Evolutionary conservation across 2,329 filamentous ascomycete species (phyloP).

Genomic region (Zymoseptoria crescenta): DNA sequence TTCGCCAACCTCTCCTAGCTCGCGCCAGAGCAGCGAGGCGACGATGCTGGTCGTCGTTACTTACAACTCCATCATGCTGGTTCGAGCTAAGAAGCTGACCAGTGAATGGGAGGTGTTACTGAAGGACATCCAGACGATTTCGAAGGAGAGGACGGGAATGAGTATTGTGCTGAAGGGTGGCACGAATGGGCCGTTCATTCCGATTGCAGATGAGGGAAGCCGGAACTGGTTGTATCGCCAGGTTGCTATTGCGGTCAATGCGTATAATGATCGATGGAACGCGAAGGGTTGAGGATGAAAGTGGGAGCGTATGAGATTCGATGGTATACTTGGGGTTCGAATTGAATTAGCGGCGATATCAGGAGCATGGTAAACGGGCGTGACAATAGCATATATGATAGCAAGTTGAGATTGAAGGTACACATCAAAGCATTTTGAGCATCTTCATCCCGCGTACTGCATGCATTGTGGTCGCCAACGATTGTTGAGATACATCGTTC

Average conservation of each 20-base stretch:
- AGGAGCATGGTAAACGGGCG: neutral
- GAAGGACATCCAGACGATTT: slow-evolving; percentile 94
- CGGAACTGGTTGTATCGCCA: slow-evolving; percentile 61
- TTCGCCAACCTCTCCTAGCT: slow-evolving; percentile 3
- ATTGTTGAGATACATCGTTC: too few relatives aligned
- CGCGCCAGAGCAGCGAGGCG: slow-evolving; percentile 22
- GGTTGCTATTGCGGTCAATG: slow-evolving; percentile 59
- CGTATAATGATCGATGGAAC: slow-evolving; percentile 60
- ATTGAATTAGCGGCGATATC: neutral
- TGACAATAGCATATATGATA: neutral
- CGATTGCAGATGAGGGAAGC: slow-evolving; percentile 76
- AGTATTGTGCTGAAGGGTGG: slow-evolving; percentile 82
- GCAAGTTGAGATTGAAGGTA: neutral
- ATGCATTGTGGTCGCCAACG: too few relatives aligned
- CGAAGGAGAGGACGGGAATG: slow-evolving; percentile 91
- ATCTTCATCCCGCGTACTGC: neutral
- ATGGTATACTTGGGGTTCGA: neutral
- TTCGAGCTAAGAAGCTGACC: slow-evolving; percentile 74
- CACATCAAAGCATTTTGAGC: neutral
- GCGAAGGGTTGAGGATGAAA: slow-evolving; percentile 42
- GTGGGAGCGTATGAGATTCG: neutral
- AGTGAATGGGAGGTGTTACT: slow-evolving; percentile 95
- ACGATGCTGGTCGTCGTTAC: slow-evolving; percentile 61
- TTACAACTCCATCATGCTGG: slow-evolving; percentile 70
- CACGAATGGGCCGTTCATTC: slow-evolving; percentile 89